phyloP scores from a whole-genome alignment of 768 basidiomycete species.

The Suillus luteus region DNA sequence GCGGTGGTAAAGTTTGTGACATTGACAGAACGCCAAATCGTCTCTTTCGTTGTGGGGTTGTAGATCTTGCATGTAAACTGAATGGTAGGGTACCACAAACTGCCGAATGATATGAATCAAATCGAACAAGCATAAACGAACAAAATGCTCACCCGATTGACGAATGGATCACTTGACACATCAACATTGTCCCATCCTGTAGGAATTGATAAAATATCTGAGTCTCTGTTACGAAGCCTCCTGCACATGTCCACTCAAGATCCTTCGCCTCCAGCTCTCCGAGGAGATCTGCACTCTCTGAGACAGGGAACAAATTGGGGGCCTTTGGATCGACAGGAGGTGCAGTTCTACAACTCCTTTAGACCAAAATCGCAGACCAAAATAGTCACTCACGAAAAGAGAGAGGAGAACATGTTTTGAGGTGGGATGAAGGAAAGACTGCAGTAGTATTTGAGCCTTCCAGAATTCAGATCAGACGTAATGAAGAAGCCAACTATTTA shows the following conservation, averaged over 20 bases:
- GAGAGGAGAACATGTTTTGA: constrained; percentile 71
- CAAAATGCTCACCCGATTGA: constrained; percentile 71
- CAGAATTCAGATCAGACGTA: constrained; percentile 8
- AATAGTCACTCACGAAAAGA: constrained; percentile 68
- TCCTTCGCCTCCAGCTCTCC: constrained; percentile 79
- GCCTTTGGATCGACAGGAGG: constrained; percentile 63
- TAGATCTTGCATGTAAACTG: constrained; percentile 92
- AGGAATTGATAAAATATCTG: constrained; percentile 84
- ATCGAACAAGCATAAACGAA: constrained; percentile 12
- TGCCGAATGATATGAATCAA: constrained; percentile 35
- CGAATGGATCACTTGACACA: constrained; percentile 88
- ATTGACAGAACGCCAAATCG: constrained; percentile 85
- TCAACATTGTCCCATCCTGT: constrained; percentile 75
- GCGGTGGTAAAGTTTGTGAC: constrained; percentile 78
- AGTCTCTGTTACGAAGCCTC: constrained; percentile 90
- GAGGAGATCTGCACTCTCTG: constrained; percentile 60
- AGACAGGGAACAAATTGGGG: constrained; percentile 84
- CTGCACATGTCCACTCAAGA: constrained; percentile 78
- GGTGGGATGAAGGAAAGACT: constrained; percentile 3
- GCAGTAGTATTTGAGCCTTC: neutral
- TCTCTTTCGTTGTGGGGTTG: constrained; percentile 74
- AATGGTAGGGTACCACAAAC: constrained; percentile 91
- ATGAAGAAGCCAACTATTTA: neutral
- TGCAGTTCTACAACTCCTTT: constrained; percentile 43
- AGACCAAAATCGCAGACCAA: constrained; percentile 13